These are phyloP conservation scores for Fusarium humuli DNA, from an alignment of 2,329 filamentous ascomycete species.

Conservation along the genomic window DNA sequence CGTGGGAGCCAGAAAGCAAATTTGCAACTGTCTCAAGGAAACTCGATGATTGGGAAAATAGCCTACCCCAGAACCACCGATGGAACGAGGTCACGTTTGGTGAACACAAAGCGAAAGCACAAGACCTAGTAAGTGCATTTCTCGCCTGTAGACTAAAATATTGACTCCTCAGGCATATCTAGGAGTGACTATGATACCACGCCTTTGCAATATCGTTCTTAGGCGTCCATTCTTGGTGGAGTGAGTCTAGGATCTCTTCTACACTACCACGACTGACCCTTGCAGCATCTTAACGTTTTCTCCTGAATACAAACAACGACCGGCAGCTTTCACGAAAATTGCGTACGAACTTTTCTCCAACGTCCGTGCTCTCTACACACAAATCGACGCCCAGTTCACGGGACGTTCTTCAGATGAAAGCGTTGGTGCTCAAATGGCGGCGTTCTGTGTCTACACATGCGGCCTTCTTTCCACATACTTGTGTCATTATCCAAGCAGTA, in stretches of 20 bases:
- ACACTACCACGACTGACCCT: slow-evolving; percentile 1
- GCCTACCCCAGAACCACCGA: slow-evolving; percentile 60
- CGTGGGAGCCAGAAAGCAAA: slow-evolving; percentile 62
- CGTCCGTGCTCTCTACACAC: slow-evolving; percentile 60
- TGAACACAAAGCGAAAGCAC: slow-evolving; percentile 59
- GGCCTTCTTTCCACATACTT: slow-evolving; percentile 64
- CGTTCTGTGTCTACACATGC: slow-evolving; percentile 67
- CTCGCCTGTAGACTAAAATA: not conserved
- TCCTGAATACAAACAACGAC: slow-evolving; percentile 52
- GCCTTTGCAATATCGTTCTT: slow-evolving; percentile 68
- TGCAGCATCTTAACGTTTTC: slow-evolving; percentile 58
- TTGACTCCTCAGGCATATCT: slow-evolving; percentile 61
- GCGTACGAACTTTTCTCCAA: slow-evolving; percentile 62
- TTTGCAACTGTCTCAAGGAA: slow-evolving; percentile 58
- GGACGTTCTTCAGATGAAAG: slow-evolving; percentile 60
- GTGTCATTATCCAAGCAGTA: slow-evolving; percentile 63
- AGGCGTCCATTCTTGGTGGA: slow-evolving; percentile 65
- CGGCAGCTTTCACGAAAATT: slow-evolving; percentile 58
- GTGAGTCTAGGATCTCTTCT: slow-evolving; percentile 49
- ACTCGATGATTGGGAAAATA: slow-evolving; percentile 61
- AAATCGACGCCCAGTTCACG: slow-evolving; percentile 64
- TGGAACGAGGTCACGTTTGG: slow-evolving; percentile 59
- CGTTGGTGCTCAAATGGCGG: slow-evolving; percentile 65
- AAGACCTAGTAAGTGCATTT: slow-evolving; percentile 59
- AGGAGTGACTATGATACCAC: slow-evolving; percentile 65